Conservation (phyloP, 202 grass and related monocot genomes). For the Schoenoplectus tabernaemontani region DNA sequence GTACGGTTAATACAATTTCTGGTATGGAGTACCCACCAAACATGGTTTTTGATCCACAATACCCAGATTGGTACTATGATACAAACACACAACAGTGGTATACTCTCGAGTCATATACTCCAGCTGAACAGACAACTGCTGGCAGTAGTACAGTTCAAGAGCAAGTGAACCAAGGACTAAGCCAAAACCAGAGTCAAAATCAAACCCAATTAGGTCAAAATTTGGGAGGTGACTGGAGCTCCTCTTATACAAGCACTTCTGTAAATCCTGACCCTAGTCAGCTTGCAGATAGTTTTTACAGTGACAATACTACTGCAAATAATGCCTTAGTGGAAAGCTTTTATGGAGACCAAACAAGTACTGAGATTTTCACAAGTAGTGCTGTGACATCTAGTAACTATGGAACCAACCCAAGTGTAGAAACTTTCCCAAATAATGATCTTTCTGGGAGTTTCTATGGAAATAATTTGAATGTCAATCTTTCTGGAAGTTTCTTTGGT, state of each 20-base stretch:
- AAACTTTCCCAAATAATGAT: slow-evolving; percentile 29
- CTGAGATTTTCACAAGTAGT: neutral
- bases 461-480: slow-evolving; percentile 26
- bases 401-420: slow-evolving; percentile 34
- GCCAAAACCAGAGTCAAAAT: slow-evolving; percentile 26
- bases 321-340: slow-evolving; percentile 16
- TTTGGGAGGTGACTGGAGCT: slow-evolving; percentile 20
- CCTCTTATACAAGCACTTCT: slow-evolving; percentile 22
- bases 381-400: slow-evolving; percentile 8
- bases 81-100: slow-evolving; percentile 77
- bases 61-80: slow-evolving; percentile 90
- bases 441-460: slow-evolving; percentile 37
- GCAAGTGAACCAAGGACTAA: slow-evolving; percentile 25
- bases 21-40: slow-evolving; percentile 57
- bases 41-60: slow-evolving; percentile 77
- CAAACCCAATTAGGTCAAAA: slow-evolving; percentile 36
- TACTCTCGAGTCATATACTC: slow-evolving; percentile 55
- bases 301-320: slow-evolving; percentile 1
- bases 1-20: slow-evolving; percentile 8
- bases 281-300: slow-evolving; percentile 11
- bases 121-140: slow-evolving; percentile 25
- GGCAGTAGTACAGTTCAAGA: slow-evolving; percentile 26
- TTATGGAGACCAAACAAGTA: slow-evolving; percentile 16
- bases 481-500: slow-evolving; percentile 32
- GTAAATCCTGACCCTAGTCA: slow-evolving; percentile 34